Base-by-base conservation (phyloP, 352 stramenopile genomes). In the Phytophthora agathidicida region DNA sequence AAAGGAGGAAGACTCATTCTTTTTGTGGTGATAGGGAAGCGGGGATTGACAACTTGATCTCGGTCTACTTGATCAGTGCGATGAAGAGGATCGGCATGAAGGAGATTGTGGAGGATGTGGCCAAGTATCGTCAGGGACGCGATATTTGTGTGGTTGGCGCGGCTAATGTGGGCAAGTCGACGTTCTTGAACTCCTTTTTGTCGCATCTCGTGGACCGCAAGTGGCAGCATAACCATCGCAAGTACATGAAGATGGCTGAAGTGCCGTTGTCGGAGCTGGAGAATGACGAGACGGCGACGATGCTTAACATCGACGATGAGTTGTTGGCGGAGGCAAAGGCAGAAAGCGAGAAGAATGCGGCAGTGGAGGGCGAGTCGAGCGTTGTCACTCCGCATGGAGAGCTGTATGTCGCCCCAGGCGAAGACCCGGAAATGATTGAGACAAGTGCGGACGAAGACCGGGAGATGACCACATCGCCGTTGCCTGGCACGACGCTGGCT, bases 101-200 rank as follows among this genome's bases (percentile, higher is more conserved):
- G 36, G 82, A 95, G 47, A 89, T 97, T 49, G 72, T 97, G 17
- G 68, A 78, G 11, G 86, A 94, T 56, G 73, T 94, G 26, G 78
- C 78, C 52, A 92, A 93, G 60, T 75, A 81, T 48, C 78, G 76
- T 31, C 65, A 96, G 37, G 77, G 83, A 24, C 75, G 88, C 10
- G 91, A 97, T 57, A 75, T 98, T 20, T 97, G 94, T 68, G 88
- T 98, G 0, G 81, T 98, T 3, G 92, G 92, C 27, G 88, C 91
- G 6, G 92, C 91, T 14, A 98, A 98, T 62, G 92, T 96, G 7
- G 92, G 92, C 57, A 98, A 98, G 68, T 94, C 79, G 46, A 96
- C 89, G 38, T 97, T 98, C 57, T 71, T 98, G 20, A 98, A 98
- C 72, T 86, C 88, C 37, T 83, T 97, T 46, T 77, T 98, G 61